Base-by-base conservation (phyloP, 345 rosid genomes). In the Syzygium grande region DNA sequence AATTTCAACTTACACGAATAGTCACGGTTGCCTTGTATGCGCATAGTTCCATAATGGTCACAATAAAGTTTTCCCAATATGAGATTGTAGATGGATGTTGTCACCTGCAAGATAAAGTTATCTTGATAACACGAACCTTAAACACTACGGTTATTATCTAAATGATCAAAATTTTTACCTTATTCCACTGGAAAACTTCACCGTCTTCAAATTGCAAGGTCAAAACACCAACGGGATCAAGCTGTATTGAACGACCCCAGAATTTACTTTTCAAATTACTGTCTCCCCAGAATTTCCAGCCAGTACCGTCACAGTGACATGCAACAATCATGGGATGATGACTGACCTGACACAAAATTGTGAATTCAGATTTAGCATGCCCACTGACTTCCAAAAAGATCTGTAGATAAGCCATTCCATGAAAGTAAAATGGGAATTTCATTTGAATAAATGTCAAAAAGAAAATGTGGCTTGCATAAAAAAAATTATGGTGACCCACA, bases 241-340 rank as follows among this genome's bases (percentile, higher is more conserved):
- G 94, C 91, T 96, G 99, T 89, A 98, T 98, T 53, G 99, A 98
- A 59, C 99, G 98, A 87, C 99, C 99, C 99, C 99, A 97, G 90
- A 98, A 98, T 91, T 98, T 98, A 92, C 99, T 97, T 91, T 95
- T 98, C 56, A 98, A 90, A 90, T 98, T 96, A 94, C 98, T 97
- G 65, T 98, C 99, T 89, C 96, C 99, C 98, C 98, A 97, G 84
- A 98, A 98, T 91, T 96, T 98, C 99, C 99, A 98, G 77, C 99
- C 99, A 21, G 95, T 94, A 84, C 99, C 99, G 89, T 98, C 97
- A 91, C 99, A 98, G 86, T 97, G 99, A 88, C 98, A 98, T 86
- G 99, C 99, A 73, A 98, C 96, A 89, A 98, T 89, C 98, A 97
- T 98, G 84, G 99, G 99, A 91, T 98, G 99, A 90, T 98, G 99